Evolutionary conservation across 2,329 filamentous ascomycete species (phyloP), one percentile per base, ranked within the genome.

Genomic region (Sclerotinia borealis): DNA sequence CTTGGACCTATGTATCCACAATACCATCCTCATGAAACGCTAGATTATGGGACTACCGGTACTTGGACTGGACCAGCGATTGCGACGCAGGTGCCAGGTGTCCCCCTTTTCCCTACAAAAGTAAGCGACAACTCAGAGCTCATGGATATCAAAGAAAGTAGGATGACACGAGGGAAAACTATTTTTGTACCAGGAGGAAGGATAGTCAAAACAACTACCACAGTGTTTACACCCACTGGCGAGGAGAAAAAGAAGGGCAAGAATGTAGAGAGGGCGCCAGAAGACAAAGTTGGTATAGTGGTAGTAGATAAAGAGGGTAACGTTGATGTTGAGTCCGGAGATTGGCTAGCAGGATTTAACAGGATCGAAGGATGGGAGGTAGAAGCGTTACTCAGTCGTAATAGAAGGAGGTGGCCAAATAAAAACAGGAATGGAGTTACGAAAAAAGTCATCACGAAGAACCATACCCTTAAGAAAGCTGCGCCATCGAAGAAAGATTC

Each of bases 231-330:
- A 5, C 60, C 51, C 25, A 29, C 31, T 19, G 60, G 48, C 10
- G 60, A 48, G 41, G 43, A 47, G 8, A 48, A 49, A 17, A 31
- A 45, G 8, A 31, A 29, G 22, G 45, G 36, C 15, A 39, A 39
- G n/a, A 13, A 22, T 13, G 34, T 39, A 19, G 43, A 49, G 17
- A 6, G 25, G 31, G 15, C 25, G 3, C 1, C 19, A 34, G 60
- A 62, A 49, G 60, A 56, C 25, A 62, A 31, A 58, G 19, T 62
- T 19, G 51, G 51, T 31, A 59, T 63, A 43, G 54, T 59, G 7
- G 22, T 51, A n/a, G 55, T 59, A 59, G 61, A 63, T 36, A 63
- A 50, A 34, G 61, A 63, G 47, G 60, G 60, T 8, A 56, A 62
- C 25, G 31, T 58, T 13, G 43, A 62, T 19, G 60, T 47, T 39